Conservation (phyloP, 2,329 filamentous ascomycete species). For the Ascochyta fabae region DNA sequence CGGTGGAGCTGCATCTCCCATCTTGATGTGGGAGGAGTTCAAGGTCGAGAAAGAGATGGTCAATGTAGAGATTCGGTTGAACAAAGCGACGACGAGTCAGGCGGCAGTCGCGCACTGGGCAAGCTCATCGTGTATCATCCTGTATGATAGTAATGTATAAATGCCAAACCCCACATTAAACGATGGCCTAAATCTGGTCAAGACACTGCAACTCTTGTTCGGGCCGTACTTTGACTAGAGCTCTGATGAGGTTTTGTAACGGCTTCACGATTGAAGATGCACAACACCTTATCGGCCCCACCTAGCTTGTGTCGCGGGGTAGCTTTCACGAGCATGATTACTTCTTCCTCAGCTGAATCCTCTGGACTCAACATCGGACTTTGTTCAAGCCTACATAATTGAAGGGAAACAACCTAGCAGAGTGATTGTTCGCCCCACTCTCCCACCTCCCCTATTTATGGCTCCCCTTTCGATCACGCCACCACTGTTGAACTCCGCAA, state of each 20-base stretch:
- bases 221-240: not conserved
- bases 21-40: not conserved
- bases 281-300: slow-evolving; percentile 14
- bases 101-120: not conserved
- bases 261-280: not conserved
- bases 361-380: not conserved
- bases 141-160: not conserved
- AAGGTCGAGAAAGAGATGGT: not conserved
- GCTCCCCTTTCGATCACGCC: slow-evolving; percentile 61
- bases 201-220: too few species aligned
- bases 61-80: not conserved
- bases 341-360: not conserved
- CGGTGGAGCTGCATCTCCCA: slow-evolving; percentile 5
- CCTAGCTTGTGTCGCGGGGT: slow-evolving; percentile 9
- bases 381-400: not conserved
- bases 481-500: slow-evolving; percentile 76
- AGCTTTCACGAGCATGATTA: not conserved
- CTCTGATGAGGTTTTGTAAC: not conserved
- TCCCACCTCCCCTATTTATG: slow-evolving; percentile 19
- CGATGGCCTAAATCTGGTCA: too few species aligned
- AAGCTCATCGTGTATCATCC: not conserved
- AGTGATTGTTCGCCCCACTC: too few species aligned
- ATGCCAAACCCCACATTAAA: too few species aligned
- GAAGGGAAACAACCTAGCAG: not conserved
- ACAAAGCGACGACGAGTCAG: slow-evolving; percentile 1